Base-by-base conservation (phyloP, 2,329 filamentous ascomycete genomes). In the Curvularia hawaiiensis region DNA sequence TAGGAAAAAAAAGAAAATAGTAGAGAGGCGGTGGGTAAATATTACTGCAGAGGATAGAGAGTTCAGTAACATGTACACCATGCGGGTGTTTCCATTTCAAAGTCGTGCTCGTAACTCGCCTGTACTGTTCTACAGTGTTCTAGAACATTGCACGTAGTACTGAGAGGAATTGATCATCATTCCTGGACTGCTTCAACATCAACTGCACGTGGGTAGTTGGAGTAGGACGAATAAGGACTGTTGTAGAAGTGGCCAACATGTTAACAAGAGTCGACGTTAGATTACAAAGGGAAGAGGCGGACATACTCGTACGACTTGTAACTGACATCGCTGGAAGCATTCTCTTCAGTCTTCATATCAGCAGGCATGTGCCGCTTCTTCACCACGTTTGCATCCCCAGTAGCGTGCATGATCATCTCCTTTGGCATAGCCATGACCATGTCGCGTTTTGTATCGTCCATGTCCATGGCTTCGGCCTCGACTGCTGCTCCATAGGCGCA, bases 401-500 rank as follows among this genome's bases (percentile, higher is more conserved):
- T 6, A 38, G 35, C 35, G n/a, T n/a, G 35, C n/a, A 16, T 22
- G 35, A 40, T 26, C 49, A 49, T 39, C 1, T 57, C 50, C n/a
- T 53, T 47, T 24, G 50, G 38, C 49, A 52, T 43, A 12, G 4
- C 33, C 10, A 38, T 38, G 41, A 3, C 24, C 11, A 49, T 45
- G 43, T 58, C 31, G 40, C 45, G 55, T 22, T 50, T 57, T 1
- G 18, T 30, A 0, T 20, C 22, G 16, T 35, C 50, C 30, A 50
- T 40, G 20, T 49, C 49, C 12, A 12, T 16, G 16, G 48, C 54
- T 33, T 52, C 49, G 16, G 52, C 39, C 31, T 50, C 52, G 24
- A 39, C 52, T 3, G 46, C 46, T 28, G 52, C 28, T n/a, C 45
- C 28, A 20, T 54, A 54, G 20, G 30, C 28, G 39, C 38, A 52